Evolutionary conservation across 1,284 basidiomycete genomes (phyloP), one percentile per base, ranked within the genome.

Genomic region (Coriolopsis trogii): DNA sequence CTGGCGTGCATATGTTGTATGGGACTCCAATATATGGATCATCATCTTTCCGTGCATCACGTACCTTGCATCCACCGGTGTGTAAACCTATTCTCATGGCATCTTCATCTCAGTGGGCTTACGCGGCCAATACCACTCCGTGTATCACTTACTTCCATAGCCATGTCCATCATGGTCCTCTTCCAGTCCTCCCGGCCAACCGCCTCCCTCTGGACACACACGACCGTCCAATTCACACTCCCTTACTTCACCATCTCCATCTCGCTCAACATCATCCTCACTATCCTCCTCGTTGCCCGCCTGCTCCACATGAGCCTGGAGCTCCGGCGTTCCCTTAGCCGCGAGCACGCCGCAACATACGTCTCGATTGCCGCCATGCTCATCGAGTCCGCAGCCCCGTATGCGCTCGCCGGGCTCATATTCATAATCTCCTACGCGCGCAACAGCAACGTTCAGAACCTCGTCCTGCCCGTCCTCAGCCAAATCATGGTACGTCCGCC

Each of bases 231-330:
- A 25, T 52, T 59, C 46, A 28, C 39, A 3, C 15, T 58, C 10
- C 54, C 56, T 5, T 60, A 60, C 51, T 55, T 73, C 37, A 59
- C 49, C 10, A 41, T 58, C 31, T 54, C 59, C 2, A 49, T 61
- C 44, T 20, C 68, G 15, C 60, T 75, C 49, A 77, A 72, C 59
- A 60, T 75, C 28, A 28, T 74, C 16, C 45, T 72, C 31, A 75
- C 74, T 2, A 26, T 70, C 26, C 54, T 74, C 20, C 73, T 77
- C 30, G 68, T 71, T 8, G 51, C 43, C 3, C 71, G 73, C 4
- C 61, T 77, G 7, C 61, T 70, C 24, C 61, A 62, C 41, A 64
- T 69, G 53, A 68, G 71, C 30, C 36, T 59, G 6, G 56, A 56
- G 3, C 25, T 72, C 23, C 49, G 51, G 33, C 55, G 56, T 10